A percentile compares a stretch with the other conserved stretches of the same genome.
Conservation (phyloP, 2,329 filamentous ascomycete species). For the Didymella pomorum region DNA sequence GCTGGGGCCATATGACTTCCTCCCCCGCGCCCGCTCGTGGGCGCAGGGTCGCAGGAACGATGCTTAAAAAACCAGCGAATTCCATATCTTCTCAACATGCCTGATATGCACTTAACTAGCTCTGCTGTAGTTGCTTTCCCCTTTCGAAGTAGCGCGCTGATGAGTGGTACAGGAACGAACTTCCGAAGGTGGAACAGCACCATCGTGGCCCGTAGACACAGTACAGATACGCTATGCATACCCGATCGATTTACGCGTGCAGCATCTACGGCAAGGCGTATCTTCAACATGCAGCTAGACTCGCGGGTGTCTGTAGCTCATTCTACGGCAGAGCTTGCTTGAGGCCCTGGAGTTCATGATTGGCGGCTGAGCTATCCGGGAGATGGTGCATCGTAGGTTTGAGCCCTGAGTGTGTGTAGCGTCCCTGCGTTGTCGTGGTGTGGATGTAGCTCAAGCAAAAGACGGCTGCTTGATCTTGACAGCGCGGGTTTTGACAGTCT, state of each 20-base stretch:
- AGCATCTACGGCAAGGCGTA: neutral
- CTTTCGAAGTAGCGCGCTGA: neutral
- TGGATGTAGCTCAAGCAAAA: neutral
- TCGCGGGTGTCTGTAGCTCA: neutral
- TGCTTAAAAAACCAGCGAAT: slow-evolving; percentile 38
- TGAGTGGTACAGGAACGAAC: slow-evolving; percentile 1
- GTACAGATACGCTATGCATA: neutral
- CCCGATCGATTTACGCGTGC: neutral
- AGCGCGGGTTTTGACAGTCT: neutral
- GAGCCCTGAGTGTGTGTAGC: neutral
- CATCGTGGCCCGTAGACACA: neutral
- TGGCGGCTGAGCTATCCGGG: neutral
- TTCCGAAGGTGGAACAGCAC: neutral
- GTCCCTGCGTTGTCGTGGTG: neutral
- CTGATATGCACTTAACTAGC: slow-evolving; percentile 23
- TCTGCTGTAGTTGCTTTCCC: neutral
- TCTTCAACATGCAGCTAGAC: neutral
- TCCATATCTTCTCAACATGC: slow-evolving; percentile 38
- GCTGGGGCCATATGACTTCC: slow-evolving; percentile 48
- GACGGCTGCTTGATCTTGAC: neutral
- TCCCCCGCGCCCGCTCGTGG: slow-evolving; percentile 14
- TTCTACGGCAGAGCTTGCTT: neutral
- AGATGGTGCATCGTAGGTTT: neutral
- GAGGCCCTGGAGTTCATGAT: neutral
- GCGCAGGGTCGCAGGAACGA: slow-evolving; percentile 28